Evolutionary conservation across 768 basidiomycete genomes (phyloP), one percentile per base, ranked within the genome.

Genomic region (Termitomyces sp.): DNA sequence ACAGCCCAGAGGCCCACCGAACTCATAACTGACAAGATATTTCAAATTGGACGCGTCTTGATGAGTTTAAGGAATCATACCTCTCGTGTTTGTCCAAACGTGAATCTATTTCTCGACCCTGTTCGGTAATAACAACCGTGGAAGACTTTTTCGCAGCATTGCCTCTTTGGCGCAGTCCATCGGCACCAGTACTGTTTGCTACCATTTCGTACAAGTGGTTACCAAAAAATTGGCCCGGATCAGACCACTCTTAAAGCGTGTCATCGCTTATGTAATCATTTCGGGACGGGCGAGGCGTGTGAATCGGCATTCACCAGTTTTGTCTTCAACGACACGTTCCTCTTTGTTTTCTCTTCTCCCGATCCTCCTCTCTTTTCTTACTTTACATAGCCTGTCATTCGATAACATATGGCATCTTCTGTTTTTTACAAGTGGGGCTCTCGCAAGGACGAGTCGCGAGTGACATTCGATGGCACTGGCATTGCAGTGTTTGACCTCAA

Each of bases 401-500:
- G 72, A 76, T 74, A 74, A 44, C 66, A 62, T 63, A 89, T 89
- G 92, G 84, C 91, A 67, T 96, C 94, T 69, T 94, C 92, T 75
- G 93, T 98, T 71, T 97, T 94, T 77, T 98, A 96, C 86, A 90
- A 89, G 77, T 99, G 97, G 87, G 92, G 87, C 72, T 94, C 94
- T 64, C 88, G 92, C 72, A 92, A 83, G 77, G 87, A 91, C 77
- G 96, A 98, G 75, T 94, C 94, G 58, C 81, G 94, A 70, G 87
- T 99, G 72, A 88, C 92, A 54, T 98, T 99, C 79, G 96, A 99
- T 71, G 97, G 97, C 68, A 98, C 96, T 64, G 93, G 94, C 62
- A 98, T 99, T 69, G 94, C 94, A 68, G 94, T 98, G 65, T 98
- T 98, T 80, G 97, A 99, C 75, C 80, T 99, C 74, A 99, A 99